These are phyloP conservation scores for Trichophyton mentagrophytes DNA, from an alignment of 2,329 filamentous ascomycete genomes.

Conservation along the genomic window DNA sequence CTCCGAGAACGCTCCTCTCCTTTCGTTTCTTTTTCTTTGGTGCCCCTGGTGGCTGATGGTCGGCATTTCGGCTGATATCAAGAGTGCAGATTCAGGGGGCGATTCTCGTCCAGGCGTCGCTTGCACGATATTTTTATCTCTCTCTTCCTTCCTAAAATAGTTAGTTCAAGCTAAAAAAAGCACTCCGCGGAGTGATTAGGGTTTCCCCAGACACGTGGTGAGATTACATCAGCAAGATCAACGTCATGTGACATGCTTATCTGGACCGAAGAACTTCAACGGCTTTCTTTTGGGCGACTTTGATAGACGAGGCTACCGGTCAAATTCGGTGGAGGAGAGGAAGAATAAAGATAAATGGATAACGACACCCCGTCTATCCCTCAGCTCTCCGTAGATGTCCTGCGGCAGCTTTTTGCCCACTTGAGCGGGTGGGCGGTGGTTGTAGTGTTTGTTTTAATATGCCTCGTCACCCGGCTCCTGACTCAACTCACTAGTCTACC, in stretches of 20 bases:
- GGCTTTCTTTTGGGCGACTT: background rate
- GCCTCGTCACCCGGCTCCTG: conserved; percentile 28
- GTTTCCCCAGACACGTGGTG: background rate
- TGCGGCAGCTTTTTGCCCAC: conserved; percentile 3
- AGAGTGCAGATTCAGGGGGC: background rate
- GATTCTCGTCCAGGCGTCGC: too few relatives aligned
- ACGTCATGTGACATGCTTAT: background rate
- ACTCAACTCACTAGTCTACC: conserved; percentile 23
- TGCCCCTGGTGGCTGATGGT: background rate
- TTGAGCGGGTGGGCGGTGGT: conserved; percentile 18
- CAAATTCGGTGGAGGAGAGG: background rate
- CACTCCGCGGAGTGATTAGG: background rate
- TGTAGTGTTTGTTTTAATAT: conserved; percentile 20
- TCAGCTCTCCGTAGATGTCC: background rate
- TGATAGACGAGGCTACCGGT: background rate
- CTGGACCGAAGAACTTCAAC: background rate
- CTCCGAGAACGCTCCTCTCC: background rate
- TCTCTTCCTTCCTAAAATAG: too few relatives aligned
- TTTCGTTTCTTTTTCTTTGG: background rate
- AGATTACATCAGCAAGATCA: background rate
- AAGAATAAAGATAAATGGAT: background rate
- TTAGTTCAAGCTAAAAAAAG: background rate
- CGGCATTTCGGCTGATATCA: background rate
- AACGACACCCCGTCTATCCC: conserved; percentile 3
- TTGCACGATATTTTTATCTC: too few relatives aligned